Evolutionary conservation across 345 rosid genomes (phyloP).

Genomic region (Eucalyptus cloeziana): DNA sequence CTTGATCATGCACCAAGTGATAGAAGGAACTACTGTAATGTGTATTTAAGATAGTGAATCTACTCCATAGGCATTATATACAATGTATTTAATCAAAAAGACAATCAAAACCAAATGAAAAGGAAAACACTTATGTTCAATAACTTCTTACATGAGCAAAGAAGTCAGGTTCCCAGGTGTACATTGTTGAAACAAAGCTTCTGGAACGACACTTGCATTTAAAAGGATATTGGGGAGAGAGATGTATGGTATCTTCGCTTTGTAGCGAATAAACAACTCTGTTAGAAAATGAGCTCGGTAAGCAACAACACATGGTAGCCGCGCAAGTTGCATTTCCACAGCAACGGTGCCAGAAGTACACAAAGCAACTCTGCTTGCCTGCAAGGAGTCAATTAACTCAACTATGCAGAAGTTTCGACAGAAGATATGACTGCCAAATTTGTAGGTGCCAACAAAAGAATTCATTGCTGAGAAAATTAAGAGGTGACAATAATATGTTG

Average conservation of each 20-base stretch:
- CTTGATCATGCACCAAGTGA: background rate
- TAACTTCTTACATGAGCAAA: conserved; percentile 38
- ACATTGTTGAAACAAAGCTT: conserved; percentile 72
- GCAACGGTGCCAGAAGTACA: conserved; percentile 99
- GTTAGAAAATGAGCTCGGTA: conserved; percentile 79
- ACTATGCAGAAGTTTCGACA: background rate
- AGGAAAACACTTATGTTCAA: background rate
- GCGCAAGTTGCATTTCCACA: conserved; percentile 74
- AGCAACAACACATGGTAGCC: conserved; percentile 72
- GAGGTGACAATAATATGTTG: background rate
- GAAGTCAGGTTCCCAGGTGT: conserved; percentile 47
- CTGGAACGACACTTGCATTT: conserved; percentile 65
- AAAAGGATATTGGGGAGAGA: conserved; percentile 86
- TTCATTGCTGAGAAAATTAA: background rate
- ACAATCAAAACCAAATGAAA: background rate
- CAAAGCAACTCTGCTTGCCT: conserved; percentile 78
- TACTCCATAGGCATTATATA: background rate
- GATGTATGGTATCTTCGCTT: conserved; percentile 78
- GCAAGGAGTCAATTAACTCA: conserved; percentile 6
- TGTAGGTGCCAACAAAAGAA: background rate
- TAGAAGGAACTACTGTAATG: background rate
- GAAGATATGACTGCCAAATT: background rate
- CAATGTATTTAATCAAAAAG: background rate
- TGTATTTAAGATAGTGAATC: background rate
- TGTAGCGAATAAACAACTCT: conserved; percentile 56